Conservation (phyloP, 495 filamentous ascomycete species). For the Aspergillus baeticus region DNA sequence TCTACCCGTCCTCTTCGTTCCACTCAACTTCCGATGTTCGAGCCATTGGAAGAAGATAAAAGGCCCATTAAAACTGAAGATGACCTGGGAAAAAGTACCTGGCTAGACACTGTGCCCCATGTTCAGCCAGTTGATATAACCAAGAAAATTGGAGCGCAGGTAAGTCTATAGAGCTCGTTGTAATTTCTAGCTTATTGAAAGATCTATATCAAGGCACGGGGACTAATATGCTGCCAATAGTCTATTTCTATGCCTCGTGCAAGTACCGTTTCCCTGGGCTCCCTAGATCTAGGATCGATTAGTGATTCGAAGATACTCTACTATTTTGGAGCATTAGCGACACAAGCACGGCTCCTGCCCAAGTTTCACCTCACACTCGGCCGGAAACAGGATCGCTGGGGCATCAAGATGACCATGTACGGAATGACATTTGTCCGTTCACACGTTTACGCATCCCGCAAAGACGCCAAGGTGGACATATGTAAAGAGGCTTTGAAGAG, state of each 20-base stretch:
- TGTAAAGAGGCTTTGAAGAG: conserved; percentile 28
- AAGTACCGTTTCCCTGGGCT: background rate
- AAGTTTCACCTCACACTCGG: conserved; percentile 23
- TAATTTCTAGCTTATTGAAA: too few relatives aligned
- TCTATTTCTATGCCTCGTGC: background rate
- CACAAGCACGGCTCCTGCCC: conserved; percentile 26
- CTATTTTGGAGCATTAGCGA: conserved; percentile 30
- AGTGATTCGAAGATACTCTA: conserved; percentile 27
- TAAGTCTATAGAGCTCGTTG: too few relatives aligned
- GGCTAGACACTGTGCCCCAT: too few relatives aligned
- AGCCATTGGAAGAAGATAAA: too few relatives aligned
- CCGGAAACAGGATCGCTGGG: conserved; percentile 13
- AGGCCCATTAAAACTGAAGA: too few relatives aligned
- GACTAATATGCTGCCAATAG: background rate
- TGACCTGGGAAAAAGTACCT: too few relatives aligned
- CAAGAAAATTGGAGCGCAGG: too few relatives aligned
- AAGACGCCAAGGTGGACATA: conserved; percentile 24
- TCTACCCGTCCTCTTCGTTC: too few relatives aligned
- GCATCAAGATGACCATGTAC: conserved; percentile 32
- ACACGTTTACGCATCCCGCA: background rate
- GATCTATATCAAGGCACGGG: too few relatives aligned
- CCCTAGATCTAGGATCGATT: conserved; percentile 5
- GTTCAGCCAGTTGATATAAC: too few relatives aligned
- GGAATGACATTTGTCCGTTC: conserved; percentile 28
- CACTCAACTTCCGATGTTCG: too few relatives aligned